Base-by-base conservation (phyloP, 1,139 yeast genomes). In the Pichia terricola region DNA sequence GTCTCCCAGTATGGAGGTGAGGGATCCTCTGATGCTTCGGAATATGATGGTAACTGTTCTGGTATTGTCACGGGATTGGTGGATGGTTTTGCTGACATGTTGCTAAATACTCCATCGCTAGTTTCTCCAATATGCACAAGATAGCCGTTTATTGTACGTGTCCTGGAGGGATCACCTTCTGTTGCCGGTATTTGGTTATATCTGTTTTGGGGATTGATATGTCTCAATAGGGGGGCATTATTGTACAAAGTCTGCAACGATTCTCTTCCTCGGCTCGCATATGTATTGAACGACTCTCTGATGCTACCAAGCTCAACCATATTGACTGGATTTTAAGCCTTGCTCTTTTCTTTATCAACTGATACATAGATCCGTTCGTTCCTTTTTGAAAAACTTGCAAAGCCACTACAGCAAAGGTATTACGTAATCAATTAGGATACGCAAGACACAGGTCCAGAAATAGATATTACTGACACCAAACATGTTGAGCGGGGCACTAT, bases 1-100 rank as follows among this genome's bases (percentile, higher is more conserved):
- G 88, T 77, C 61, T 94, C 98, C 95, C 96, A 94, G 62, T 94
- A 94, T 39, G 95, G 95, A 0, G 99, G 99, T 0, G 94, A 79
- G 26, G 94, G 77, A 62, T 91, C 99, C 3, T 91, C 85, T 0
- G 96, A 89, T 0, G 96, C 97, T 58, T 89, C 96, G 48, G 86
- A 96, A 63, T 94, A 91, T 0, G 94, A 72, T 2, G 98, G 98
- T n/a, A 96, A 95, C 44, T 68, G 73, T 2, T 55, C 56, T 37
- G 68, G 69, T 22, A 34, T n/a, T 40, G 65, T 68, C 9, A 68
- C 61, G 49, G 78, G 82, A 3, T 58, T 58, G 0, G 59, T 55
- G 1, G 48, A 39, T 7, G 77, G 74, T 58, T 88, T 89, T 5
- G 97, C 97, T 58, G 84, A 77, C 55, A 91, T 65, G 61, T 91